phyloP scores from a whole-genome alignment of 2,329 filamentous ascomycete species.

The Xylaria sp. region DNA sequence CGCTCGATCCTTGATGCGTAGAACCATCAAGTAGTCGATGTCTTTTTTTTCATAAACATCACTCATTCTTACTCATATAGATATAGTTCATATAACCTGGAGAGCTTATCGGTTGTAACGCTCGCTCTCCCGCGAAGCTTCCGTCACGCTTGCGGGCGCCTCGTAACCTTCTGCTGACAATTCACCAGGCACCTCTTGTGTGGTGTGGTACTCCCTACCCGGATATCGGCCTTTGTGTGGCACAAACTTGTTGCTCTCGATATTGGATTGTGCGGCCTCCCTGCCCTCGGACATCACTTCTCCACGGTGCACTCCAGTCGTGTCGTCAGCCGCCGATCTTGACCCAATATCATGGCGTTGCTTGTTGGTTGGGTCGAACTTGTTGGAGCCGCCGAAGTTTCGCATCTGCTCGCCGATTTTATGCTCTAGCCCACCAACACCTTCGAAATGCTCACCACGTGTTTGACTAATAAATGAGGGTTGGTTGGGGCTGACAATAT shows the following conservation, averaged over 20 bases:
- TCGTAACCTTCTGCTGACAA: slow-evolving; percentile 56
- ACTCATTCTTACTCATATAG: too few relatives aligned
- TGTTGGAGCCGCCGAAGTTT: slow-evolving; percentile 52
- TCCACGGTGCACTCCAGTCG: slow-evolving; percentile 48
- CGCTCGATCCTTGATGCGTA: background rate
- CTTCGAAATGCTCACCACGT: slow-evolving; percentile 57
- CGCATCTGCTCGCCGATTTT: slow-evolving; percentile 39
- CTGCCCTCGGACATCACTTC: slow-evolving; percentile 51
- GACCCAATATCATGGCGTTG: slow-evolving; percentile 34
- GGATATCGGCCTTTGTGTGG: slow-evolving; percentile 54
- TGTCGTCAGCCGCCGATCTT: slow-evolving; percentile 44
- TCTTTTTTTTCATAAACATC: too few relatives aligned
- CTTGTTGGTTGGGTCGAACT: slow-evolving; percentile 43
- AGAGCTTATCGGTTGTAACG: slow-evolving; percentile 28
- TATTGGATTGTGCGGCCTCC: slow-evolving; percentile 53
- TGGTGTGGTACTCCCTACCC: slow-evolving; percentile 54
- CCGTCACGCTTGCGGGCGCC: slow-evolving; percentile 54
- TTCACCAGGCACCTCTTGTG: slow-evolving; percentile 56
- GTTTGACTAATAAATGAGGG: slow-evolving; percentile 53
- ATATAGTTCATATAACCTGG: background rate
- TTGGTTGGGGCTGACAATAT: background rate
- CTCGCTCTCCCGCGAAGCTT: slow-evolving; percentile 49
- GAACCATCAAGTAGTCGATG: background rate
- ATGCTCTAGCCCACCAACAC: slow-evolving; percentile 53
- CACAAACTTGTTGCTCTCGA: slow-evolving; percentile 51